Conservation (phyloP, 352 stramenopile genomes). For the Phytophthora kernoviae region DNA sequence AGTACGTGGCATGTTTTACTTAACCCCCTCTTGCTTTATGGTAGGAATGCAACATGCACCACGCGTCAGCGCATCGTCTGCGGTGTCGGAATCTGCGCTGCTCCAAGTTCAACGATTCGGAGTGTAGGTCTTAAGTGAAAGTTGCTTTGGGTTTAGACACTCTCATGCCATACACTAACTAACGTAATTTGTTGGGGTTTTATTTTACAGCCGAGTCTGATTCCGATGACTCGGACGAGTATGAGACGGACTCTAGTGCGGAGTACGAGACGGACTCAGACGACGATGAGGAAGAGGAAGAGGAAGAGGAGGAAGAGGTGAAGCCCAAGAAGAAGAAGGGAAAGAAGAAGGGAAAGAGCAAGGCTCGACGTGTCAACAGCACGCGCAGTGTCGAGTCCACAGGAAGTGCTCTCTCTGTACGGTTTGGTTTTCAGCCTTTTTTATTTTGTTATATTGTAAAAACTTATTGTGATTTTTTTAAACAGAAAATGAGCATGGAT, state of each 20-base stretch:
- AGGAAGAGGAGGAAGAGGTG: slow-evolving; percentile 69
- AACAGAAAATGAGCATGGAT: slow-evolving; percentile 68
- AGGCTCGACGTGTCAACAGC: slow-evolving; percentile 54
- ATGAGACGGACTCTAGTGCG: slow-evolving; percentile 63
- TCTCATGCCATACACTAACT: background rate
- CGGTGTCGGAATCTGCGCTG: slow-evolving; percentile 85
- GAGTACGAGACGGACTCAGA: slow-evolving; percentile 64
- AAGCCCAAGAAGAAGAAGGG: slow-evolving; percentile 75
- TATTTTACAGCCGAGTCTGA: slow-evolving; percentile 61
- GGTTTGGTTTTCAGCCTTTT: background rate
- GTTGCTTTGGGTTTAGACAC: background rate
- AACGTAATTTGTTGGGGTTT: slow-evolving; percentile 4
- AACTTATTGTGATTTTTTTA: slow-evolving; percentile 17
- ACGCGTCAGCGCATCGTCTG: slow-evolving; percentile 86
- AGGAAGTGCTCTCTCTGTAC: slow-evolving; percentile 38
- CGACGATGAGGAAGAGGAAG: slow-evolving; percentile 59
- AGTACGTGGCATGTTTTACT: no score
- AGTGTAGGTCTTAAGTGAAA: slow-evolving; percentile 57
- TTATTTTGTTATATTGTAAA: background rate
- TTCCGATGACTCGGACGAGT: slow-evolving; percentile 80
- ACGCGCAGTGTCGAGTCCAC: slow-evolving; percentile 47
- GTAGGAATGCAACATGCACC: slow-evolving; percentile 88
- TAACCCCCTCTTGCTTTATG: slow-evolving; percentile 3
- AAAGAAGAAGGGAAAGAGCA: slow-evolving; percentile 48
- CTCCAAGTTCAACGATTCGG: slow-evolving; percentile 90